These are phyloP conservation scores for Taphrina flavorubra DNA, from an alignment of 1,139 yeast species.

Conservation along the genomic window DNA sequence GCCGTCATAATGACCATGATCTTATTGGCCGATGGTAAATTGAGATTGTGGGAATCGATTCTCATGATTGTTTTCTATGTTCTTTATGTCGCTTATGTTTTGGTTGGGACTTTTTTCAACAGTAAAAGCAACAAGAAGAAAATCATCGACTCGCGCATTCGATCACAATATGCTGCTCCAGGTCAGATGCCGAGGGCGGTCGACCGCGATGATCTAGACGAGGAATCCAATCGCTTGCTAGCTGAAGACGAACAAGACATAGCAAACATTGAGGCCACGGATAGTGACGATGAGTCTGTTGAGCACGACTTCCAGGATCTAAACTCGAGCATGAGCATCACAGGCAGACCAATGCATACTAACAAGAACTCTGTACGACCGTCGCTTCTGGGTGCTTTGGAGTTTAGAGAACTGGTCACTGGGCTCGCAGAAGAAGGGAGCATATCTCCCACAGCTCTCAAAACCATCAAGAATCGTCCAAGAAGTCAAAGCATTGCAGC, in stretches of 20 bases:
- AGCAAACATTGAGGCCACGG: constrained; percentile 7
- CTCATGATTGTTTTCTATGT: constrained; percentile 64
- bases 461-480: constrained; percentile 16
- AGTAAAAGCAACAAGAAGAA: constrained; percentile 14
- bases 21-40: constrained; percentile 54
- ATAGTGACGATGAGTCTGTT: constrained; percentile 26
- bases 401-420: constrained; percentile 51
- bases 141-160: constrained; percentile 27
- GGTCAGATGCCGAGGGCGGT: constrained; percentile 6
- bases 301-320: constrained; percentile 29
- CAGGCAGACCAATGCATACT: constrained; percentile 26
- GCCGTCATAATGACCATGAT: constrained; percentile 56
- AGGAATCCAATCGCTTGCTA: constrained; percentile 15
- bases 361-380: constrained; percentile 51
- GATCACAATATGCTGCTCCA: constrained; percentile 26
- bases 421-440: constrained; percentile 16
- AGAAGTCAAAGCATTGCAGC: constrained; percentile 18
- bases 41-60: constrained; percentile 58
- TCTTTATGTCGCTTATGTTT: constrained; percentile 54
- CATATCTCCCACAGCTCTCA: constrained; percentile 11
- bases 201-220: constrained; percentile 27
- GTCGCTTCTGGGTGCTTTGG: constrained; percentile 57
- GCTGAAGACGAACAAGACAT: constrained; percentile 3
- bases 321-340: constrained; percentile 36
- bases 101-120: constrained; percentile 42